phyloP scores from a whole-genome alignment of 306 rosid genomes.

The Trifolium repens region DNA sequence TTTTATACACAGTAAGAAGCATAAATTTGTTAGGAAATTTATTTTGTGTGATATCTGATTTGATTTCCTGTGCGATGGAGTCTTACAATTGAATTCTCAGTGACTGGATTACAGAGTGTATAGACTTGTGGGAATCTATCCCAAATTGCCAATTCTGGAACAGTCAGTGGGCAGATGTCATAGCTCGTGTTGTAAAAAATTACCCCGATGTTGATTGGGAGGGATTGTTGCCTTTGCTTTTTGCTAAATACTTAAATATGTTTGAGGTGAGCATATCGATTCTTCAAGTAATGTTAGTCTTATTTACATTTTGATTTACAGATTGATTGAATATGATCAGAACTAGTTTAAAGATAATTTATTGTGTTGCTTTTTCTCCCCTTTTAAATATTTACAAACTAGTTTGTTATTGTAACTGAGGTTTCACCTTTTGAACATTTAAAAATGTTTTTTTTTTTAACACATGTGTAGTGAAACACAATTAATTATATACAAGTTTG shows the following conservation, averaged over 20 bases:
- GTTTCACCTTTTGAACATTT: constrained; percentile 8
- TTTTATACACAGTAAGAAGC: constrained; percentile 85
- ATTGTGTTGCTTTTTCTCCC: not conserved
- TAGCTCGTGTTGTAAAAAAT: constrained; percentile 88
- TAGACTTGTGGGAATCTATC: constrained; percentile 83
- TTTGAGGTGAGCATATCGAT: constrained; percentile 79
- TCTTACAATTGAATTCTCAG: constrained; percentile 55
- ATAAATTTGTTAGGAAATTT: constrained; percentile 31
- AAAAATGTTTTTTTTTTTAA: not conserved
- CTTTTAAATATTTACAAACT: constrained; percentile 20
- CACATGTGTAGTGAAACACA: constrained; percentile 1
- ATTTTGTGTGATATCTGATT: constrained; percentile 39
- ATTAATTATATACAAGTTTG: too few species aligned
- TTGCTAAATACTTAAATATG: constrained; percentile 91
- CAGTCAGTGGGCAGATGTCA: constrained; percentile 93
- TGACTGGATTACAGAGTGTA: constrained; percentile 76
- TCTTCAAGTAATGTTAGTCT: constrained; percentile 36
- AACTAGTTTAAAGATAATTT: constrained; percentile 34
- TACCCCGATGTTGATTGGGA: constrained; percentile 83
- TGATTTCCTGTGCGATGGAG: constrained; percentile 40
- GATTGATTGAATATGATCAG: constrained; percentile 29
- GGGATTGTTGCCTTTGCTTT: constrained; percentile 77
- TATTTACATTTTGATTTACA: constrained; percentile 29
- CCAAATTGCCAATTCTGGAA: constrained; percentile 99
- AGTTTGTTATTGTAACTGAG: constrained; percentile 24